Evolutionary conservation across 2,329 filamentous ascomycete genomes (phyloP), one percentile per base, ranked within the genome.

Genomic region (Penicillium aurantiogriseum): DNA sequence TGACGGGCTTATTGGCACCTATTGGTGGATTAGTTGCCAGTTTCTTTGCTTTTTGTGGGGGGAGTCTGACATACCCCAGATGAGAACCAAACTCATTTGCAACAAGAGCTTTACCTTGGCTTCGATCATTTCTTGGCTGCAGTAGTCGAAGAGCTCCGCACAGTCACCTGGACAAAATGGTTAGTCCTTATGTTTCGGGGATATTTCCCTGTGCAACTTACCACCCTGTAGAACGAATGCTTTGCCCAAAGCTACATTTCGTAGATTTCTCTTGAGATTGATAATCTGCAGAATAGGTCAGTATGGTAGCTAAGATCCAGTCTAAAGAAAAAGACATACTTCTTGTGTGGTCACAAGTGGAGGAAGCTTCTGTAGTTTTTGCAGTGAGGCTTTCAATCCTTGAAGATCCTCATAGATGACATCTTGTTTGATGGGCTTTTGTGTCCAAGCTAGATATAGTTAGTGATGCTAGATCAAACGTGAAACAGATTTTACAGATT

Each of bases 61-160:
- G 13, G 19, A 5, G 29, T 83, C 81, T 58, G 82, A 83, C 65
- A 38, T 68, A 77, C 75, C 94, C 88, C 92, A 97, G 73, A 97
- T 92, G 59, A 99, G 82, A 1, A 99, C 91, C 66, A 99, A 79
- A 64, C 91, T 96, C 93, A 99, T 97, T 78, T 99, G 94, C 58
- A 99, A 80, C 31, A 99, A 83, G 27, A 99, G 85, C 79, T 97
- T 97, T 76, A 97, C 91, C 81, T 97, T 99, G 62, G 91, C 89
- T 77, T 97, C 92, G 66, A 99, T 97, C 63, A 90, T 89, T 15
- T 85, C 84, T 73, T 92, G 88, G 67, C 90, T 88, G 76, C 94
- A 99, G 80, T 99, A 99, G 75, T 94, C 91, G 70, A 99, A 99
- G 10, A 97, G 84, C 79, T 99, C 94, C 17, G 94, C 94, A 71